These are phyloP conservation scores for Botryotinia narcissicola DNA, from an alignment of 2,329 filamentous ascomycete species.

Conservation along the genomic window DNA sequence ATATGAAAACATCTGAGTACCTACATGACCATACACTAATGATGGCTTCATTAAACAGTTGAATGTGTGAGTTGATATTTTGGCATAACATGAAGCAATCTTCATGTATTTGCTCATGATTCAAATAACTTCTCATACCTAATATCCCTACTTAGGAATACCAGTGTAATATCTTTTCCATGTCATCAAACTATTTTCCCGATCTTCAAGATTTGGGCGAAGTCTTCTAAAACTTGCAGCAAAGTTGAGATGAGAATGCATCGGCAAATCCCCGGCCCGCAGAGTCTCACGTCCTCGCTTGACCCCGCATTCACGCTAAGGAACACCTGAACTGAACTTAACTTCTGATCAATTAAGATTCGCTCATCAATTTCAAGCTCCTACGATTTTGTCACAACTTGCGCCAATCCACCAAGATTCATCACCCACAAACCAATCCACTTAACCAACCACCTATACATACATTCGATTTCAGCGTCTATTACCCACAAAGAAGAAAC, in stretches of 20 bases:
- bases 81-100: not conserved
- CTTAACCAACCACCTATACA: not conserved
- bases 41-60: not conserved
- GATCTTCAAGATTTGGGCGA: not conserved
- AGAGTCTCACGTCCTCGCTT: conserved; percentile 10
- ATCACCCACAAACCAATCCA: not conserved
- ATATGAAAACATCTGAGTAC: not conserved
- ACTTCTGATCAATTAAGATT: not conserved
- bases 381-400: not conserved
- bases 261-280: not conserved
- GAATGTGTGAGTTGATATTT: not conserved
- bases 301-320: conserved; percentile 1
- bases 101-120: not conserved
- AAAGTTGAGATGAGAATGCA: not conserved
- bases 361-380: conserved; percentile 1
- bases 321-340: not conserved
- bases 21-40: not conserved
- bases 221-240: not conserved
- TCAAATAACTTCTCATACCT: not conserved
- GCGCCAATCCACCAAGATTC: not conserved
- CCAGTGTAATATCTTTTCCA: too few species aligned
- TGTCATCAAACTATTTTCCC: not conserved
- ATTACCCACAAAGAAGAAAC: not conserved
- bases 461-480: not conserved
- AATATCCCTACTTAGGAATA: not conserved